A percentile compares a stretch with the other conserved stretches of the same genome.
phyloP scores from a whole-genome alignment of 2,329 filamentous ascomycete genomes.

The Cercospora sp. region DNA sequence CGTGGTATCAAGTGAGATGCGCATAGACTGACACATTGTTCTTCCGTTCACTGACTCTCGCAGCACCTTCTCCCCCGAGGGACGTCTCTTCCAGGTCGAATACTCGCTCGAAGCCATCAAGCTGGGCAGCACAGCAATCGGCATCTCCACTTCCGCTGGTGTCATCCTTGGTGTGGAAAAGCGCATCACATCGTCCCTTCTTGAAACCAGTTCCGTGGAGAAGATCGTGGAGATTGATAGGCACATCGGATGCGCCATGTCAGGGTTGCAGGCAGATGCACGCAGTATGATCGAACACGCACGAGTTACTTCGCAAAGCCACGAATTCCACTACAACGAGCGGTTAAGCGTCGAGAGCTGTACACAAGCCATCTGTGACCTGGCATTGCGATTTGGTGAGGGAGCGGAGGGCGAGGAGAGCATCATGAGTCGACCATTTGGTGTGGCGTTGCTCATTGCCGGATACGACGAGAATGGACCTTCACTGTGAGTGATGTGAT shows the following conservation, averaged over 20 bases:
- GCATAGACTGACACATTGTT: conserved; percentile 6
- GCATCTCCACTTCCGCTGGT: conserved; percentile 89
- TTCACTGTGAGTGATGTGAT: conserved; percentile 62
- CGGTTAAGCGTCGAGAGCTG: conserved; percentile 92
- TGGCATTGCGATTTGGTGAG: conserved; percentile 94
- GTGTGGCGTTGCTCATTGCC: conserved; percentile 92
- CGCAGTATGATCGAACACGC: conserved; percentile 98
- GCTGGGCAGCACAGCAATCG: conserved; percentile 96
- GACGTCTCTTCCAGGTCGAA: conserved; percentile 99
- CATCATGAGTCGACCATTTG: conserved; percentile 97
- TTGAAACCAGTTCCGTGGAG: conserved; percentile 96
- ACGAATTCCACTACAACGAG: conserved; percentile 98
- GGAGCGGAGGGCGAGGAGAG: conserved; percentile 75
- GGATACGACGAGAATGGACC: conserved; percentile 97
- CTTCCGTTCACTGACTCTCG: conserved; percentile 29
- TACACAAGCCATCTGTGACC: conserved; percentile 97
- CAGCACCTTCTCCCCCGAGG: conserved; percentile 99
- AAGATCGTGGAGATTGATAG: conserved; percentile 99
- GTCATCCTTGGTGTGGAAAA: conserved; percentile 98
- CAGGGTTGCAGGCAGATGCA: conserved; percentile 93
- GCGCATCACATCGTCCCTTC: conserved; percentile 94
- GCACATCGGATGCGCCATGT: conserved; percentile 99
- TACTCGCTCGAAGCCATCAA: conserved; percentile 99
- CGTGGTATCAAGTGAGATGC: conserved; percentile 85
- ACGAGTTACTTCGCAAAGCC: conserved; percentile 90